Evolutionary conservation across 169 alveolate species (phyloP).

Genomic region (Cryptosporidium muris): DNA sequence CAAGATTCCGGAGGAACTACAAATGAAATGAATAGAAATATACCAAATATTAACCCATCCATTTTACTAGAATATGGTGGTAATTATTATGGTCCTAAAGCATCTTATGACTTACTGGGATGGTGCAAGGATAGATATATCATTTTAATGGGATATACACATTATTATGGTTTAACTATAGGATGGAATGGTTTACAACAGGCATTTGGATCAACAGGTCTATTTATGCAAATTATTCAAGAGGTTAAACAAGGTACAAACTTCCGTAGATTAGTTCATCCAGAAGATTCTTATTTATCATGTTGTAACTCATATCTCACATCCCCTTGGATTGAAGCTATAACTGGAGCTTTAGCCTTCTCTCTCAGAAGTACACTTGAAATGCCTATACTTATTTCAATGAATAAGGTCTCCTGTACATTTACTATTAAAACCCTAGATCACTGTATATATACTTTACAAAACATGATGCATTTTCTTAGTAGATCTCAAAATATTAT

Average conservation of each 20-base stretch:
- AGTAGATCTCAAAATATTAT: conserved; percentile 54
- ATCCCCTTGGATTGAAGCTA: conserved; percentile 68
- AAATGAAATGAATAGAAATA: not conserved
- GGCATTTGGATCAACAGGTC: conserved; percentile 51
- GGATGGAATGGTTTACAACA: conserved; percentile 67
- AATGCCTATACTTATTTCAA: conserved; percentile 15
- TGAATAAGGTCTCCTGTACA: not conserved
- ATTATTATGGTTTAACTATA: conserved; percentile 14
- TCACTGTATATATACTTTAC: conserved; percentile 10
- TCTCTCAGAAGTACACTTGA: conserved; percentile 23
- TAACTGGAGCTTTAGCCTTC: conserved; percentile 68
- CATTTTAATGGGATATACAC: conserved; percentile 42
- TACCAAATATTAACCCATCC: conserved; percentile 5
- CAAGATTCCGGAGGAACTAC: conserved; percentile 4
- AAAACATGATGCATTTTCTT: conserved; percentile 16
- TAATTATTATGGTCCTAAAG: conserved; percentile 7
- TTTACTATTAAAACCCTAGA: conserved; percentile 4
- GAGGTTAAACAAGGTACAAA: not conserved
- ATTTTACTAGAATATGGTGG: conserved; percentile 37
- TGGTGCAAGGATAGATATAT: conserved; percentile 50
- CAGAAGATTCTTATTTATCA: conserved; percentile 59
- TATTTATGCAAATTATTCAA: conserved; percentile 55
- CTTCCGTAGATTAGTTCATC: conserved; percentile 54
- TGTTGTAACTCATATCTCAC: conserved; percentile 19
- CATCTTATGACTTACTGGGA: conserved; percentile 43